Conservation (phyloP, 345 rosid species). For the Populus deltoides region DNA sequence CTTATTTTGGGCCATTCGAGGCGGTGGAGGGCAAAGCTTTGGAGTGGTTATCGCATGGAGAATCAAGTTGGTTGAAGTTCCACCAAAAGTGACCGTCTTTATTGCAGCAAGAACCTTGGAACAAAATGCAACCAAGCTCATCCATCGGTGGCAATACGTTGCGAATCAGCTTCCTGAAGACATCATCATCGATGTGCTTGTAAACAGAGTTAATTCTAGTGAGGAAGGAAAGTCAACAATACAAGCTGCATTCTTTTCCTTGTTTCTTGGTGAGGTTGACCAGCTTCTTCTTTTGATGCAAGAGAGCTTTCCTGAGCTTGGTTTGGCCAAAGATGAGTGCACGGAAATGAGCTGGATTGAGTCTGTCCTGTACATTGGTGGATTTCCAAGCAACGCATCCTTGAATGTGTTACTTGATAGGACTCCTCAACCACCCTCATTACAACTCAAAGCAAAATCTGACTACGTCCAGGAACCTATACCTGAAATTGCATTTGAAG, state of each 20-base stretch:
- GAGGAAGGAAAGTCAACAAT: conserved; percentile 25
- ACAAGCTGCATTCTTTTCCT: conserved; percentile 18
- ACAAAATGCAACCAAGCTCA: no score
- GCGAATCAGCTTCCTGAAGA: conserved; percentile 16
- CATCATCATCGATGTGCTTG: no score
- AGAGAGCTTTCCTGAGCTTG: conserved; percentile 28
- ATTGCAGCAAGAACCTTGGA: no score
- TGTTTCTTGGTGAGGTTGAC: conserved; percentile 37
- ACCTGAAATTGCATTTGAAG: conserved; percentile 22
- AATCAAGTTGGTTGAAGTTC: background rate
- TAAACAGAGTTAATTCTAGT: conserved; percentile 21
- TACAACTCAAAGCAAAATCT: conserved; percentile 70
- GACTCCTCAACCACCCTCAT: no score
- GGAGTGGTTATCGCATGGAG: conserved; percentile 43
- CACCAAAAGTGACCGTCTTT: no score
- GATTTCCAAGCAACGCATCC: no score
- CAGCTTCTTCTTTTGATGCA: background rate
- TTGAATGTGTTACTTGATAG: conserved; percentile 33
- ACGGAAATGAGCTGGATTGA: no score
- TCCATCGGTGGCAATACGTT: no score
- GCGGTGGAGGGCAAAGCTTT: no score
- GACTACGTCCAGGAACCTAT: conserved; percentile 55
- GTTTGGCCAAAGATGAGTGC: no score
- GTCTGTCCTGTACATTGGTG: no score
- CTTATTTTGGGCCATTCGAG: no score